Evolutionary conservation across 148 eudicot species (phyloP).

Genomic region (Chenopodium quinoa): DNA sequence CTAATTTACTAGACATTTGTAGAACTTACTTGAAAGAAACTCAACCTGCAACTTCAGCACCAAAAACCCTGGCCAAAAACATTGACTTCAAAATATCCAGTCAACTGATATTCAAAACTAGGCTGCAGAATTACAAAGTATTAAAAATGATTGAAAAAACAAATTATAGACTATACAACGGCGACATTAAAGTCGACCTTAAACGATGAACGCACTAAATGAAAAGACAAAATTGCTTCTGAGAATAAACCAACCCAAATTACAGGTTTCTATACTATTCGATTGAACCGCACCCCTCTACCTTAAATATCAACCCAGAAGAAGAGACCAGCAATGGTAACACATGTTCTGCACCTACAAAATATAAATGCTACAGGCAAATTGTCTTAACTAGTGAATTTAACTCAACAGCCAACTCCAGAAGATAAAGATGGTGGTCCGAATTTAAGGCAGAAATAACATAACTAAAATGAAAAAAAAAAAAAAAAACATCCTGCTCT

Average conservation of each 20-base stretch:
- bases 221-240: neutral
- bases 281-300: neutral
- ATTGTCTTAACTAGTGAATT: conserved; percentile 14
- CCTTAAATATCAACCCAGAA: neutral
- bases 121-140: neutral
- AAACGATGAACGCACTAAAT: neutral
- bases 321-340: neutral
- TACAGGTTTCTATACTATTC: neutral
- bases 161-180: neutral
- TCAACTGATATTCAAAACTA: neutral
- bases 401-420: conserved; percentile 28
- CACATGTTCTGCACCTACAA: conserved; percentile 8
- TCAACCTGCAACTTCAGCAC: neutral
- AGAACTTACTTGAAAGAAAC: conserved; percentile 4
- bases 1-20: neutral
- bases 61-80: neutral
- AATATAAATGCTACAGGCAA: conserved; percentile 17
- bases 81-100: neutral
- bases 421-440: conserved; percentile 29
- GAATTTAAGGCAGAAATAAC: conserved; percentile 5
- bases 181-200: neutral
- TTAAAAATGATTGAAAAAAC: neutral
- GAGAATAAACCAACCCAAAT: neutral
- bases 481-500: conserved; percentile 21
- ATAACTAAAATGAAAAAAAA: conserved; percentile 2